Evolutionary conservation across 1,139 yeast genomes (phyloP).

Genomic region (Scheffersomyces insectosa): DNA sequence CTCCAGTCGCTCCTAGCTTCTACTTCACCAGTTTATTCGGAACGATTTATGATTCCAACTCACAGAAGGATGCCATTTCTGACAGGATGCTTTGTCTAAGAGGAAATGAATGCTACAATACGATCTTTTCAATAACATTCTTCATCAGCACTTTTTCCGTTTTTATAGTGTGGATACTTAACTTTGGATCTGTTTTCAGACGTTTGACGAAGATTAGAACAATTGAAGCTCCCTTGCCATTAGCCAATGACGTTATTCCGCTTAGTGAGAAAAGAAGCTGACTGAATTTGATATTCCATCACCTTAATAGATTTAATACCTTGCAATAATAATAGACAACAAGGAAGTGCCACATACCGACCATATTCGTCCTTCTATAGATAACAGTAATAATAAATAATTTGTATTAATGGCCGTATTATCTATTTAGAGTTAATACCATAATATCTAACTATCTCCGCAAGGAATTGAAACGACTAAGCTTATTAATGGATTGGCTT

Average conservation of each 20-base stretch:
- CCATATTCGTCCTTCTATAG: too few relatives aligned
- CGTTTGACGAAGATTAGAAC: neutral
- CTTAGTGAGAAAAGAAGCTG: neutral
- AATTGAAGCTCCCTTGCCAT: neutral
- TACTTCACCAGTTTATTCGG: conserved; percentile 56
- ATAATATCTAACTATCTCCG: too few relatives aligned
- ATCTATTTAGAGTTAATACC: too few relatives aligned
- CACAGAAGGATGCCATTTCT: conserved; percentile 10
- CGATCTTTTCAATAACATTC: conserved; percentile 40
- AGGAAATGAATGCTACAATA: conserved; percentile 46
- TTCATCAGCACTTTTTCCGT: conserved; percentile 27
- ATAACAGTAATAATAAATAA: too few relatives aligned
- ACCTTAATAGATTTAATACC: too few relatives aligned
- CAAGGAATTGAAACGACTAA: conserved; percentile 10
- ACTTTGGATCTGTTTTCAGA: conserved; percentile 15
- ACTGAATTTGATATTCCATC: neutral
- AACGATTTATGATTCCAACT: conserved; percentile 47
- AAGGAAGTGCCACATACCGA: too few relatives aligned
- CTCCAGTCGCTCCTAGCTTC: conserved; percentile 55
- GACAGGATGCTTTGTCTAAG: conserved; percentile 26
- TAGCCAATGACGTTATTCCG: neutral
- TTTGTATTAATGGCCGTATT: too few relatives aligned
- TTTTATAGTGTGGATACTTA: conserved; percentile 25
- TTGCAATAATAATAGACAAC: too few relatives aligned
- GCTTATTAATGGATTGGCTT: conserved; percentile 18